Evolutionary conservation across 805 yeast species (phyloP).

Genomic region (Schwanniomyces pseudopolymorphus): DNA sequence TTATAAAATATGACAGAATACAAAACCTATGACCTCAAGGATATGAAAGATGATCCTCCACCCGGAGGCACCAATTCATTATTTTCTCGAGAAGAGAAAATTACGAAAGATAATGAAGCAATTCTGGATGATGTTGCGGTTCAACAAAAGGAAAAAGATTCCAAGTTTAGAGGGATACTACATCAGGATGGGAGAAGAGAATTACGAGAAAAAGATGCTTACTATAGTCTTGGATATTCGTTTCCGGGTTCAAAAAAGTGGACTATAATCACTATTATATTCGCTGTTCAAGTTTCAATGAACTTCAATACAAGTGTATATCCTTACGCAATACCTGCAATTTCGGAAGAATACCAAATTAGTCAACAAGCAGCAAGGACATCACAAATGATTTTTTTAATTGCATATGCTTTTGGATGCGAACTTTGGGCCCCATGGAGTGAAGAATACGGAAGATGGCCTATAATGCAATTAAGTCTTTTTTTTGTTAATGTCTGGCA

Average conservation of each 20-base stretch:
- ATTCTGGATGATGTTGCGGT: not conserved
- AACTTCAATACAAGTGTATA: constrained; percentile 40
- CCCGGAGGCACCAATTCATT: no score
- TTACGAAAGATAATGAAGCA: no score
- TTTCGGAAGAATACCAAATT: constrained; percentile 21
- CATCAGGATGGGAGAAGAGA: constrained; percentile 26
- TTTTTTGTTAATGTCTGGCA: constrained; percentile 33
- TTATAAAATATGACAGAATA: no score
- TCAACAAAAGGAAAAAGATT: not conserved
- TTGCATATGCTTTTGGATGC: constrained; percentile 32
- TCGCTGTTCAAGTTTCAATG: constrained; percentile 40
- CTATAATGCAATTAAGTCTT: constrained; percentile 29
- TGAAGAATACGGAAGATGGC: constrained; percentile 35
- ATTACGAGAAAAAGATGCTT: constrained; percentile 33
- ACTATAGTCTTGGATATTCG: constrained; percentile 32
- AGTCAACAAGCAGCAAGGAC: constrained; percentile 22
- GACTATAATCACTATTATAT: constrained; percentile 34
- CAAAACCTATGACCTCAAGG: no score
- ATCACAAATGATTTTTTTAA: constrained; percentile 29
- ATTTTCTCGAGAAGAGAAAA: no score
- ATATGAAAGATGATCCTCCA: no score
- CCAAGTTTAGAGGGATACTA: constrained; percentile 14
- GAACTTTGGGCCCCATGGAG: constrained; percentile 38
- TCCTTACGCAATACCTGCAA: constrained; percentile 20
- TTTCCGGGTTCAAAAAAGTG: constrained; percentile 33